Base-by-base conservation (phyloP, 2,329 filamentous ascomycete genomes). In the Dactylellina parvicollis region DNA sequence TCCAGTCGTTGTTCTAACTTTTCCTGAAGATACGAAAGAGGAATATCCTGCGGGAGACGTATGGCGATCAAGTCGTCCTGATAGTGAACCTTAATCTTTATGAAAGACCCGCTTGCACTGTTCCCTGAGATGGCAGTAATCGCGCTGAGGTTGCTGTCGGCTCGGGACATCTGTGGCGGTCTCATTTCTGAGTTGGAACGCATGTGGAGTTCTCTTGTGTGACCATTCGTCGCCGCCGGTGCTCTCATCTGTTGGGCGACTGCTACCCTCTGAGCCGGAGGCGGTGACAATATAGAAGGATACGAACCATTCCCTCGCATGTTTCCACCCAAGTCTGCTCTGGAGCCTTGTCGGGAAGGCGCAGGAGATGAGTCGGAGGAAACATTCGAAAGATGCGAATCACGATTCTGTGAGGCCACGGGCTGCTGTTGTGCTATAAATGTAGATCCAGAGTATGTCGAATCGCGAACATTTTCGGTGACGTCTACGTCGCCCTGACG, bases 51-150 rank as follows among this genome's bases (percentile, higher is more conserved):
- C 0, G 94, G 90, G 62, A 98, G 92, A 32, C 93, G 89, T 78
- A 99, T 92, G 46, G 95, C 91, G 76, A 97, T 94, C 65, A 96
- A 87, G 76, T 97, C 94, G 73, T 93, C 90, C 76, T 94, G 91
- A 83, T 92, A 97, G 83, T 91, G 95, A 60, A 97, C 90, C 82
- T 98, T 98, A 80, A 98, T 91, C 81, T 97, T 98, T 83, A 97
- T 89, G 2, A 87, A 86, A 5, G 70, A 28, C 14, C 70, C 85
- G 82, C 4, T 82, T 79, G 32, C 81, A 80, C 61, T 84, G 82
- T 32, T 73, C 59, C 47, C 77, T 36, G 75, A 75, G 57, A 76
- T 76, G 52, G 75, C 78, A n/a, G 72, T 76, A 52, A 77, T 76
- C 73, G 81, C 82, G 56, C 84, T 80, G 16, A 88, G 80, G 4